These are phyloP conservation scores for Paramyrothecium sp. DNA, from an alignment of 2,329 filamentous ascomycete genomes.

Conservation along the genomic window DNA sequence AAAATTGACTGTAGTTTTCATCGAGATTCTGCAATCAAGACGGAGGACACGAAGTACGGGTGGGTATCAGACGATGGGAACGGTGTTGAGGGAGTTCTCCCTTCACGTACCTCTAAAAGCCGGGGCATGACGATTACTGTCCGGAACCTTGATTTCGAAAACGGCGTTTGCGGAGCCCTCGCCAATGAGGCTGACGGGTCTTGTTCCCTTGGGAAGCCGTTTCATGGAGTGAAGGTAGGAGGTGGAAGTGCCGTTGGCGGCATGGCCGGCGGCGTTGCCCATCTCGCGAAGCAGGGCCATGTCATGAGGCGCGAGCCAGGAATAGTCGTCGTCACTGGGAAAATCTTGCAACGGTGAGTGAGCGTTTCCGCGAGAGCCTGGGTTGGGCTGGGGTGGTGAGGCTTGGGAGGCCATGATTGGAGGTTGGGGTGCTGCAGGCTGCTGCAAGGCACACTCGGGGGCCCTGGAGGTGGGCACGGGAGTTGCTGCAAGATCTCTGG, in stretches of 20 bases:
- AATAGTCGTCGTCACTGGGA: not conserved
- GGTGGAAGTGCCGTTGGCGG: conserved; percentile 15
- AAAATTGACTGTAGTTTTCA: too few relatives aligned
- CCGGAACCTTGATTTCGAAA: conserved; percentile 55
- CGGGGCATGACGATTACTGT: conserved; percentile 24
- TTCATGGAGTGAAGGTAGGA: conserved; percentile 24
- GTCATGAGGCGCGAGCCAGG: conserved; percentile 4
- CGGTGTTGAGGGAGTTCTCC: too few relatives aligned
- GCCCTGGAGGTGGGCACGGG: not conserved
- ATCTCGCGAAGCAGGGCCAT: conserved; percentile 23
- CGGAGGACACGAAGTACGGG: too few relatives aligned
- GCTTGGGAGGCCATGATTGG: conserved; percentile 1
- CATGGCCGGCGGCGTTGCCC: conserved; percentile 6
- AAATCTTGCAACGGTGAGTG: not conserved
- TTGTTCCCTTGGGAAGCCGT: conserved; percentile 30
- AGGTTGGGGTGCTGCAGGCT: not conserved
- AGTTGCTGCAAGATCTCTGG: not conserved
- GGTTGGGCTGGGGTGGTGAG: not conserved
- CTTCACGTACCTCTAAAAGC: conserved; percentile 32
- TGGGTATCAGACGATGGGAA: too few relatives aligned
- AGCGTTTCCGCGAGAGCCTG: not conserved
- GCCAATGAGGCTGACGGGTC: conserved; percentile 43
- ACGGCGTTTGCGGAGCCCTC: conserved; percentile 80
- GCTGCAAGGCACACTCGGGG: conserved; percentile 1
- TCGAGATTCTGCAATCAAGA: too few relatives aligned